These are phyloP conservation scores for Apiotrichum gracile DNA, from an alignment of 1,284 basidiomycete species.

Conservation along the genomic window DNA sequence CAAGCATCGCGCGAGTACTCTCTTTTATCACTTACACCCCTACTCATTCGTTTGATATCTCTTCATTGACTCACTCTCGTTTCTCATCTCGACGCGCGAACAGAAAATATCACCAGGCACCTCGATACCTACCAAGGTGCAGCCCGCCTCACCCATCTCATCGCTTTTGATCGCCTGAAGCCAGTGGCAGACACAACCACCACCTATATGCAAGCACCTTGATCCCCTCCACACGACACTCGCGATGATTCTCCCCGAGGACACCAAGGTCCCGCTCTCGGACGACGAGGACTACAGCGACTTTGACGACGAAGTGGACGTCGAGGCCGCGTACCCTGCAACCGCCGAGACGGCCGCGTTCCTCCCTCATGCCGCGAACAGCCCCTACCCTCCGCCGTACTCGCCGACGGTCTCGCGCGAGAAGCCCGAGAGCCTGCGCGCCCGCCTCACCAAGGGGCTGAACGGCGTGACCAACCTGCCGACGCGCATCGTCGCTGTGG, in stretches of 20 bases:
- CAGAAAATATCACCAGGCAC: too few species aligned
- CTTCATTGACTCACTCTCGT: too few species aligned
- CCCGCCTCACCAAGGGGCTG: neutral
- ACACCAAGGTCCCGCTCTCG: constrained; percentile 16
- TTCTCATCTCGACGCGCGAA: too few species aligned
- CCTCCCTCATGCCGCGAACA: neutral
- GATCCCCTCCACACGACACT: neutral
- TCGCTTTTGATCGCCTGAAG: too few species aligned
- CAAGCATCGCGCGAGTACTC: too few species aligned
- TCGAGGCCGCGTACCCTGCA: neutral
- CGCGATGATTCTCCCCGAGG: constrained; percentile 20
- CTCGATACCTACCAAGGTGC: too few species aligned
- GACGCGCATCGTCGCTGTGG: neutral
- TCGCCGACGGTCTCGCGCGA: neutral
- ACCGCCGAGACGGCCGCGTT: neutral
- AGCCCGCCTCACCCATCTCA: too few species aligned
- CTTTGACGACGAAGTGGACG: constrained; percentile 8
- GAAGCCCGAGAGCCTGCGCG: neutral
- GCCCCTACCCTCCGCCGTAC: neutral
- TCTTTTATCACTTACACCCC: too few species aligned
- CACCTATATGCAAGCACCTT: neutral
- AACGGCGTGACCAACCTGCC: neutral
- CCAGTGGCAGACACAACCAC: too few species aligned
- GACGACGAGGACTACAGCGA: constrained; percentile 16
- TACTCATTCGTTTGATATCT: too few species aligned